Base-by-base conservation (phyloP, 345 rosid genomes). In the Fremontodendron californicum region DNA sequence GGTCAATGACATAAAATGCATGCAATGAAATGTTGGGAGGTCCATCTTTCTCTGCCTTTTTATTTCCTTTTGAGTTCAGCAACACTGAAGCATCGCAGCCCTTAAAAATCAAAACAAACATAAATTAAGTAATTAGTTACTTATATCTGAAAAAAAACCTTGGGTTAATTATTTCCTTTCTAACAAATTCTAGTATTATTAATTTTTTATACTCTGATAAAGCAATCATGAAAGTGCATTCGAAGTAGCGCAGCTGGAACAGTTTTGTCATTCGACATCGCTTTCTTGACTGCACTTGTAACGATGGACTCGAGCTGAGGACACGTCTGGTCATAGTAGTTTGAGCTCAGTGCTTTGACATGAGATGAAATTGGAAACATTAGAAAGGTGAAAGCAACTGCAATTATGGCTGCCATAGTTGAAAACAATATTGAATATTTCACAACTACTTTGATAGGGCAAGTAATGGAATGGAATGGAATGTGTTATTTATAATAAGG, bases 41-140 rank as follows among this genome's bases (percentile, higher is more conserved):
- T 16, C 94, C 96, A 70, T 90, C 97, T 78, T 94, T 94, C 82
- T 92, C 98, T 18, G 97, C 92, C 73, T 79, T 80, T 82, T 89
- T 87, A 39, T 85, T 85, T 4, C 89, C 91, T 76, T 84, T 90
- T 0, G 93, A 87, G 54, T 88, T 88, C 84, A 94, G 54, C 29
- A 94, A 84, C 78, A 92, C 94, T 11, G 97, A 94, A 46, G 78
- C 97, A 84, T 94, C 97, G 52, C 98, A 92, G 42, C 98, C 98
- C 97, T 94, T 25, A 33, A 67, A 46, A 33, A 33, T 3, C 9
- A 55, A n/a, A 74, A 25, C 19, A 35, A 77, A 63, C 5, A 3
- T 18, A 4, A n/a, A n/a, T n/a, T n/a, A 21, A 3, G 21, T 11
- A 49, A 48, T 18, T 39, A n/a, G n/a, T n/a, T n/a, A n/a, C n/a